phyloP scores from a whole-genome alignment of 139 green algal genomes.

The Microglena sp. region DNA sequence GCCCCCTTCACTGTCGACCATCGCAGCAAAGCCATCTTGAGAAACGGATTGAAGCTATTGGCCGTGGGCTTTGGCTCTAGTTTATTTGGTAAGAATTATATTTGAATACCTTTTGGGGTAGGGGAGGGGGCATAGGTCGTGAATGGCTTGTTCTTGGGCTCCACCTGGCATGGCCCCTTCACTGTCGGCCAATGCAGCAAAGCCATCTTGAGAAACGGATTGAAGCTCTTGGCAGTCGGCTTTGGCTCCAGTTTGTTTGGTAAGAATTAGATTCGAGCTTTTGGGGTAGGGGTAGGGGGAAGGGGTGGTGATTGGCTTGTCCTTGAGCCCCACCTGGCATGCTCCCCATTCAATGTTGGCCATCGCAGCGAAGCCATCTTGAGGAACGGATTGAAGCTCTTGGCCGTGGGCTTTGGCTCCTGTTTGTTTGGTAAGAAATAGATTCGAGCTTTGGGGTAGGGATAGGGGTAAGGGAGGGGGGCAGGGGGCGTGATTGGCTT shows the following conservation, averaged over 20 bases:
- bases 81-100: conserved; percentile 48
- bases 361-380: conserved; percentile 71
- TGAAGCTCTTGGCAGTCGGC: conserved; percentile 84
- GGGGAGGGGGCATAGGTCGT: no score
- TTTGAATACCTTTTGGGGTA: no score
- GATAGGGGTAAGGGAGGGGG: no score
- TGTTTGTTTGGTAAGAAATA: no score
- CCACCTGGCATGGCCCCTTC: conserved; percentile 66
- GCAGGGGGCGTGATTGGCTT: no score
- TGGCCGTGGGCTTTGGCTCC: no score
- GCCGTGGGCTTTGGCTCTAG: conserved; percentile 70
- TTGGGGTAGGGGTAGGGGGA: no score
- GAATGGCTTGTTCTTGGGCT: no score
- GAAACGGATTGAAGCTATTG: conserved; percentile 87
- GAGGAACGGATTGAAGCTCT: conserved; percentile 86
- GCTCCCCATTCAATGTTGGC: conserved; percentile 65
- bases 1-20: conserved; percentile 67
- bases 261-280: no score
- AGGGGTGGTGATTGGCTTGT: no score
- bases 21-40: conserved; percentile 61
- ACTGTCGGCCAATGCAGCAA: conserved; percentile 61
- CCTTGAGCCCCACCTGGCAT: no score
- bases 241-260: conserved; percentile 63
- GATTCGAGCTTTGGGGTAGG: no score
- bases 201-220: conserved; percentile 78